A percentile compares a stretch with the other conserved stretches of the same genome.
These are phyloP conservation scores for Paralagenidium karlingii DNA, from an alignment of 352 stramenopile genomes.

Conservation along the genomic window DNA sequence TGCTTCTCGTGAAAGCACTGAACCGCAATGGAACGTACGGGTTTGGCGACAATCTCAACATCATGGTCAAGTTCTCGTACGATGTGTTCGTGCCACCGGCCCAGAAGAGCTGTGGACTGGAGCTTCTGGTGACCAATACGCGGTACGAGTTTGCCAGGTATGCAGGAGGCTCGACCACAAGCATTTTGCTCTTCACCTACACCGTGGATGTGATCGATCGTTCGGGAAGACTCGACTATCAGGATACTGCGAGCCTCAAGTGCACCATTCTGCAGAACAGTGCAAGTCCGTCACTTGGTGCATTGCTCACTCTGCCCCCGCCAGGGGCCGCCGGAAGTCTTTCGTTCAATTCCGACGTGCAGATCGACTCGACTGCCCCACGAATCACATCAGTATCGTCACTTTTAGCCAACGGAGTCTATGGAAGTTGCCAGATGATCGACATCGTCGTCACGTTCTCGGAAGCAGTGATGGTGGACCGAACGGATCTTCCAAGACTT, in stretches of 20 bases:
- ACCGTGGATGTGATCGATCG: slow-evolving; percentile 28
- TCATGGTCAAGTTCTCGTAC: slow-evolving; percentile 42
- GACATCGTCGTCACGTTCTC: slow-evolving; percentile 43
- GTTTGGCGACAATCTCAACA: slow-evolving; percentile 14
- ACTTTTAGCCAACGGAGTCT: slow-evolving; percentile 25
- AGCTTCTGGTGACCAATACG: slow-evolving; percentile 22
- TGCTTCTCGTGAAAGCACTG: slow-evolving; percentile 13
- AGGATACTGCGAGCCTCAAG: slow-evolving; percentile 17
- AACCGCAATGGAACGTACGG: slow-evolving; percentile 35
- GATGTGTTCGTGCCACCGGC: slow-evolving; percentile 15
- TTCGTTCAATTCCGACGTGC: slow-evolving; percentile 14
- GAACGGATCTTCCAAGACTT: no score
- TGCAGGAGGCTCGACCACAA: slow-evolving; percentile 28
- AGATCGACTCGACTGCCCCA: slow-evolving; percentile 26
- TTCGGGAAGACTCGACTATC: slow-evolving; percentile 32
- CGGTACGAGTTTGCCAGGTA: slow-evolving; percentile 23
- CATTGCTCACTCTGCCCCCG: slow-evolving; percentile 21
- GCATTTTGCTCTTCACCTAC: slow-evolving; percentile 41
- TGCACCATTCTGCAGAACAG: slow-evolving; percentile 41
- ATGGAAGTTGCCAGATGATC: slow-evolving; percentile 41
- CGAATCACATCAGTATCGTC: slow-evolving; percentile 35
- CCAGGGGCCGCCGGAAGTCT: slow-evolving; percentile 32
- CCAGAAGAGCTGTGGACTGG: slow-evolving; percentile 16
- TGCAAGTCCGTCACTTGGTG: slow-evolving; percentile 18
- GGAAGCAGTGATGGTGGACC: slow-evolving; percentile 21